Conservation (phyloP, 2,329 filamentous ascomycete genomes). For the Didymella glomerata region DNA sequence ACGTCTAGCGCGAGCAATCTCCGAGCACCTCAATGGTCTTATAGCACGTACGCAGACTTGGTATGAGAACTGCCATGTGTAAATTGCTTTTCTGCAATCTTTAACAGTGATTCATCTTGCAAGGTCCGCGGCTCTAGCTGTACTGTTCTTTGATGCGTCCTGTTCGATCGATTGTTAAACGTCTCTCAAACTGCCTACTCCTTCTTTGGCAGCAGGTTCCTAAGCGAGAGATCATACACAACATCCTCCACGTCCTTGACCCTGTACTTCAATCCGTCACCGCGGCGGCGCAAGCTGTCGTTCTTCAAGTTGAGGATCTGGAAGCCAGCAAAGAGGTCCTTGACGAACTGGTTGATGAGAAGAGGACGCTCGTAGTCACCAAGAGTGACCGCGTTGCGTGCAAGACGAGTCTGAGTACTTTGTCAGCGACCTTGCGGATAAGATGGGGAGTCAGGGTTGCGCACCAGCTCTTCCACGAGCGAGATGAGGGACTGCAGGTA, state of each 20-base stretch:
- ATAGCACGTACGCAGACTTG: not conserved
- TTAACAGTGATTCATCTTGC: not conserved
- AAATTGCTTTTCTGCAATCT: not conserved
- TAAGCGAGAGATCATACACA: conserved; percentile 90
- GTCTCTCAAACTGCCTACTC: conserved; percentile 13
- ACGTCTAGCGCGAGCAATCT: conserved; percentile 21
- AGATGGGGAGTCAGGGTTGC: not conserved
- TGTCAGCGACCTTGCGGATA: not conserved
- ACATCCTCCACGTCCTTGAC: conserved; percentile 99
- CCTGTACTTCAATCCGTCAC: conserved; percentile 94
- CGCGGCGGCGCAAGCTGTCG: conserved; percentile 84
- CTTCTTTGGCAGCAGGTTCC: conserved; percentile 71
- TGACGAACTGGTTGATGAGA: conserved; percentile 89
- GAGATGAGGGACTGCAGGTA: conserved; percentile 89
- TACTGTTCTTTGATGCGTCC: not conserved
- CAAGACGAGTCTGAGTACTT: conserved; percentile 72
- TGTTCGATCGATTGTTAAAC: not conserved
- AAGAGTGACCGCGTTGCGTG: conserved; percentile 92
- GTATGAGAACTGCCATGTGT: not conserved
- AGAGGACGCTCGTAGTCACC: conserved; percentile 87
- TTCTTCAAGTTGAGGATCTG: conserved; percentile 98
- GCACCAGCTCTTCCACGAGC: conserved; percentile 86
- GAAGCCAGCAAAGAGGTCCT: conserved; percentile 94
- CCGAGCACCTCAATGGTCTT: conserved; percentile 27
- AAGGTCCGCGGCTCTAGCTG: not conserved